phyloP scores from a whole-genome alignment of 2,329 filamentous ascomycete species.

The Metarhizium robertsii region DNA sequence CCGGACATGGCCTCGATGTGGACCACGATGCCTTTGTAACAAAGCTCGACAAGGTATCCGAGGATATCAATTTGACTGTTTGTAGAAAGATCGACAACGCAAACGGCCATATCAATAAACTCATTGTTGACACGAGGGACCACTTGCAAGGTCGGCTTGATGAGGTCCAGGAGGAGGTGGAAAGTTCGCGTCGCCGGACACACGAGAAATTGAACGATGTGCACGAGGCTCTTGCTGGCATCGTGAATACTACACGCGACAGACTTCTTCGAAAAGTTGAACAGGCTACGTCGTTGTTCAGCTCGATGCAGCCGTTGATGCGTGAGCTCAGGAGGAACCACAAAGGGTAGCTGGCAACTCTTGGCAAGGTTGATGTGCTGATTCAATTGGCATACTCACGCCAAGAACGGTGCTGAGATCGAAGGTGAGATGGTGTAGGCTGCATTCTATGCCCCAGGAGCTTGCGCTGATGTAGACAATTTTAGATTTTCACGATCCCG shows the following conservation, averaged over 20 bases:
- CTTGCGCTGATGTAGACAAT: not conserved
- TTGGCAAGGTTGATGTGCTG: not conserved
- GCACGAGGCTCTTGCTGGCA: slow-evolving; percentile 1
- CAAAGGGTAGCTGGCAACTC: not conserved
- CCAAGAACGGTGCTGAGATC: not conserved
- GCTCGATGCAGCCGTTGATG: not conserved
- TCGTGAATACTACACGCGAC: not conserved
- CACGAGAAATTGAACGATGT: slow-evolving; percentile 2
- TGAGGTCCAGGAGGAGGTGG: slow-evolving; percentile 1
- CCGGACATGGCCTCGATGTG: not conserved
- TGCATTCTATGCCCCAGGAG: not conserved
- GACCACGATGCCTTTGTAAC: not conserved
- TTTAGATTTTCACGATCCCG: not conserved
- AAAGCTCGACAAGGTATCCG: not conserved
- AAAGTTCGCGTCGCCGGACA: slow-evolving; percentile 2
- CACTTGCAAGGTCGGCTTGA: not conserved
- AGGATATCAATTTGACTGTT: not conserved
- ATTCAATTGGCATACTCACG: not conserved
- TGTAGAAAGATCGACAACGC: slow-evolving; percentile 1
- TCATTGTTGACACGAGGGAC: not conserved
- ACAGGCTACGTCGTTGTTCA: not conserved
- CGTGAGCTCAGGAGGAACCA: not conserved
- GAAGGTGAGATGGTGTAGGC: not conserved
- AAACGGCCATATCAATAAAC: not conserved
- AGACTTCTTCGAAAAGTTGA: not conserved